Base-by-base conservation (phyloP, 192 early-diverging fungal genomes). In the Coemansia sp. region DNA sequence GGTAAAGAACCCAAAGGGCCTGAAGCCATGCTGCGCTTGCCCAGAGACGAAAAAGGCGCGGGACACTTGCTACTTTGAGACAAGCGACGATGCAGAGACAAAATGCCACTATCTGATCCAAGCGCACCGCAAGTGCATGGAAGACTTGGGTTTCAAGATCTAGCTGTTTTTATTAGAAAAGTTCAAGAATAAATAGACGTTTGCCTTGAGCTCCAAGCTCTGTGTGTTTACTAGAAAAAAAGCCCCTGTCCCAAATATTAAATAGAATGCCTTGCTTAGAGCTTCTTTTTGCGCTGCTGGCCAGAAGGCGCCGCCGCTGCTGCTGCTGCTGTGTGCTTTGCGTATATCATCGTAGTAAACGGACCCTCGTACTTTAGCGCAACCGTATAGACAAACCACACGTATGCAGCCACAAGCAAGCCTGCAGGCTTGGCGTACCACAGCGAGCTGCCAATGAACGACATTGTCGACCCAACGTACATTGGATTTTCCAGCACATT, bases 11-110 rank as follows among this genome's bases (percentile, higher is more conserved):
- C 53, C 65, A 49, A 48, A 29, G 25, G 57, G 43, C 33, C 36
- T 87, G 71, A 96, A 95, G 81, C 96, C 96, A 22, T 98, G 96
- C 85, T 98, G 96, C 73, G 93, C 93, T 19, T 98, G 96, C 70
- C 94, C 93, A 34, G 96, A 98, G 64, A 98, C 96, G 9, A 93
- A 95, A 71, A 91, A 88, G 72, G 86, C 81, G 41, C 87, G 95
- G 59, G 95, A 96, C 74, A 86, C 92, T 36, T 98, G 96, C 63
- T 89, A 93, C 46, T 87, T 98, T 59, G 83, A 85, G 35, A 82
- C 87, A 2, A 94, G 95, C 43, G 77, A 80, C 59, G 62, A 70
- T 14, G 77, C 71, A 42, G 95, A 98, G 71, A 88, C 91, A 61
- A 90, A 90, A 67, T 98, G 96, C 76, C 79, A 86, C 66, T 92